These are phyloP conservation scores for Saccharomycopsis sp. DNA, from an alignment of 805 yeast genomes.

Conservation along the genomic window DNA sequence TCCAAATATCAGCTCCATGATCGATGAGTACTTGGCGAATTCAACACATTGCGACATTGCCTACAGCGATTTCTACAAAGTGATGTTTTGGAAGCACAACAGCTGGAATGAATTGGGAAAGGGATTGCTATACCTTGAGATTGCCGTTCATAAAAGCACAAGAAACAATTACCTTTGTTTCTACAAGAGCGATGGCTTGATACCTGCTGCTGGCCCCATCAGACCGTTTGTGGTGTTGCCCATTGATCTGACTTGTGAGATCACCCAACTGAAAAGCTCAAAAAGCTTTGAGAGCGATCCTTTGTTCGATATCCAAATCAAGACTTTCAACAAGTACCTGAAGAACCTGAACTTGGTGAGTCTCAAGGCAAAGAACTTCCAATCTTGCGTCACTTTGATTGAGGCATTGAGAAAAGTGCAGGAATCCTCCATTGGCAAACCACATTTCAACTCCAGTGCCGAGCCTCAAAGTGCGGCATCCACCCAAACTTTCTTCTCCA, in stretches of 20 bases:
- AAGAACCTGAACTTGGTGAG: conserved; percentile 11
- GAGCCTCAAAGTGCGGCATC: too few species aligned
- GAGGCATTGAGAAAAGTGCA: too few species aligned
- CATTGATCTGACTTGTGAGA: conserved; percentile 2
- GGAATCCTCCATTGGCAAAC: too few species aligned
- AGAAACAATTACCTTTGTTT: conserved; percentile 10
- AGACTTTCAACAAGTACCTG: conserved; percentile 10
- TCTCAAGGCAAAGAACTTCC: conserved; percentile 4
- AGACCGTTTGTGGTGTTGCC: conserved; percentile 18
- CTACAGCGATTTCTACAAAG: conserved; percentile 8
- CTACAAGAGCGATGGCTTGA: conserved; percentile 8
- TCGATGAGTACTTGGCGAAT: conserved; percentile 11
- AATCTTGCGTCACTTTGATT: conserved; percentile 1
- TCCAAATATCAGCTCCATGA: conserved; percentile 3
- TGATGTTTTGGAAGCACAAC: conserved; percentile 15
- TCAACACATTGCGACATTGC: conserved; percentile 8
- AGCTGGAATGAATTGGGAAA: conserved; percentile 10
- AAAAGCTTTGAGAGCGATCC: conserved; percentile 5
- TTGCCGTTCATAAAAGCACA: conserved; percentile 9
- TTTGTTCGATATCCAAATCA: conserved; percentile 15
- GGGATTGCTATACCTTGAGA: conserved; percentile 9
- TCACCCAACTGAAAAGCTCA: conserved; percentile 4
- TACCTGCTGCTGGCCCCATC: not conserved
- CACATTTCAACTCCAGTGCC: too few species aligned
- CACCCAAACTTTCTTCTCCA: too few species aligned